Evolutionary conservation across 257 asterid genomes (phyloP).

Genomic region (Rhazya stricta): DNA sequence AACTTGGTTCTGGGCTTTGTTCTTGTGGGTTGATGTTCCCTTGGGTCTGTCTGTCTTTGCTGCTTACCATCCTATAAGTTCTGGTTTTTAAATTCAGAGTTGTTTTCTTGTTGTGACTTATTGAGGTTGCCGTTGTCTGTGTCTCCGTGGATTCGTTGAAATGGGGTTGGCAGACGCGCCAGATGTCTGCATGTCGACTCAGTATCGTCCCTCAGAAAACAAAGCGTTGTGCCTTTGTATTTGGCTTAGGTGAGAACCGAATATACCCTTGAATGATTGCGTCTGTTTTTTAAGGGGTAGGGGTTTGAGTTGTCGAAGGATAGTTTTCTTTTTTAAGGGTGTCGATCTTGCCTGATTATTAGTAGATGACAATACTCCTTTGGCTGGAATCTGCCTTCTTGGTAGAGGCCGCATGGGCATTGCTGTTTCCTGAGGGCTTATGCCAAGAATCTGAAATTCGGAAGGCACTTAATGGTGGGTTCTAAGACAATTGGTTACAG

Average conservation of each 20-base stretch:
- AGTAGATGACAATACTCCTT: neutral
- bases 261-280: neutral
- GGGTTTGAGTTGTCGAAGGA: neutral
- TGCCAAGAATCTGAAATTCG: conserved; percentile 11
- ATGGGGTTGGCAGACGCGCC: neutral
- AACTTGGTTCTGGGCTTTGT: neutral
- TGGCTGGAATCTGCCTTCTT: neutral
- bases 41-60: neutral
- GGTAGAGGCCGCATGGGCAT: neutral
- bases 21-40: neutral
- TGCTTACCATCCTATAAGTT: neutral
- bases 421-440: conserved; percentile 27
- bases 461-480: conserved; percentile 39
- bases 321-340: neutral
- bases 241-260: neutral
- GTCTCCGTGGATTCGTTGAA: neutral
- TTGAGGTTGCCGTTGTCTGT: neutral
- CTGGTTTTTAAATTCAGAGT: neutral
- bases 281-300: neutral
- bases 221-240: neutral
- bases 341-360: neutral
- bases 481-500: conserved; percentile 20
- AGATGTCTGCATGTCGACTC: neutral
- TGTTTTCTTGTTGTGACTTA: neutral
- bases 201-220: neutral